Base-by-base conservation (phyloP, 1,284 basidiomycete genomes). In the Termitomyces sp. region DNA sequence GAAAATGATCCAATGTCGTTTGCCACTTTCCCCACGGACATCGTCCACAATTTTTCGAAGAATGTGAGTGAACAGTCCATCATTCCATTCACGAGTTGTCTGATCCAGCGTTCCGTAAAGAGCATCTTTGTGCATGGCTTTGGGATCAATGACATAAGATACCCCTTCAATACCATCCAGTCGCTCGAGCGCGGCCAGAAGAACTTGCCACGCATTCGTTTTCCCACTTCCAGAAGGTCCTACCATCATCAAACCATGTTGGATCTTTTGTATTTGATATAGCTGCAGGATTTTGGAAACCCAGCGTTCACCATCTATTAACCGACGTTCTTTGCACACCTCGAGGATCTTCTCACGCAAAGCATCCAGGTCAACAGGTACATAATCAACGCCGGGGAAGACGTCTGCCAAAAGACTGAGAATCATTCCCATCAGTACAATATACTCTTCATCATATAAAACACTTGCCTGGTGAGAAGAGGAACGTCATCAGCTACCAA, bases 241-340 rank as follows among this genome's bases (percentile, higher is more conserved):
- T 49, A 99, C 97, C 91, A 99, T 96, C 95, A 99, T 99, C 53
- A 99, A 79, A 73, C 97, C 97, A 70, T 99, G 98, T 64, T 98
- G 94, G 59, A 99, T 99, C 77, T 96, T 98, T 73, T 99, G 97
- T 57, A 99, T 98, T 71, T 98, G 97, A 70, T 98, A 99, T 12
- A 99, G 81, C 70, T 99, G 97, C 26, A 99, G 77, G 59, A 99
- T 95, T 78, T 99, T 99, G 64, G 88, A 83, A 50, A 94, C 81
- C 96, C 98, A 99, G 24, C 86, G 82, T 46, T 94, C 92, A 31
- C 93, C 92, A 53, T 86, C 76, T 15, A 96, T 83, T 24, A 98
- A 78, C 40, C 94, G 88, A 17, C 86, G 84, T 70, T 98, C 94
- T 12, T 79, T 74, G 71, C 96, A 98, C 50, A 98, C 92, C 59